Conservation (phyloP, 1,284 basidiomycete genomes). For the Leccinum colubrinum region DNA sequence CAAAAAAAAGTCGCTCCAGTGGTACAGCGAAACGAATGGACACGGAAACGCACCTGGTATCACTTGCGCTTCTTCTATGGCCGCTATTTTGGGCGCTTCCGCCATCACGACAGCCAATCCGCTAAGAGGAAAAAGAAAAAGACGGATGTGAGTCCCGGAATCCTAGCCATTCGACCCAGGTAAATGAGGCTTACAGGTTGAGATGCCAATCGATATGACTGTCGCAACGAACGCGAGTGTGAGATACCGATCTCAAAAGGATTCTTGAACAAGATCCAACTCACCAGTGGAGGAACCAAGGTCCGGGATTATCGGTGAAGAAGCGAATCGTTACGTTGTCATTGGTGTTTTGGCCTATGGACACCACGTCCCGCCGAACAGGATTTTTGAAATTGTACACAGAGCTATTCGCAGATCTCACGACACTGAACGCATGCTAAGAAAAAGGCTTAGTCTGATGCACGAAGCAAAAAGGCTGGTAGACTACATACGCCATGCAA, state of each 20-base stretch:
- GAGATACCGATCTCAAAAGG: background rate
- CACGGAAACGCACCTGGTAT: conserved; percentile 19
- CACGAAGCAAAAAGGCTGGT: background rate
- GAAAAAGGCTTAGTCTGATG: background rate
- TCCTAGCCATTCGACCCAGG: background rate
- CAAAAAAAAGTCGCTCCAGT: background rate
- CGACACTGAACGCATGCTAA: conserved; percentile 28
- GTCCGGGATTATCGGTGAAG: conserved; percentile 44
- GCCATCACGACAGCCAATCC: conserved; percentile 37
- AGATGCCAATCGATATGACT: conserved; percentile 44
- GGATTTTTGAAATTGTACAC: conserved; percentile 26
- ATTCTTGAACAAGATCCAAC: conserved; percentile 4
- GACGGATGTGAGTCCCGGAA: conserved; percentile 2
- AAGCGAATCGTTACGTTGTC: conserved; percentile 47
- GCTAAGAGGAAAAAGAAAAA: conserved; percentile 13
- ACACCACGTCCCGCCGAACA: conserved; percentile 29
- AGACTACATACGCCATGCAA: conserved; percentile 32
- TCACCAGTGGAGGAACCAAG: conserved; percentile 49
- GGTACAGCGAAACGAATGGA: background rate
- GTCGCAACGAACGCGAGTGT: background rate
- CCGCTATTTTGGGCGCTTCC: conserved; percentile 19
- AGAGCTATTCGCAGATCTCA: conserved; percentile 21
- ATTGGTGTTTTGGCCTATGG: conserved; percentile 13
- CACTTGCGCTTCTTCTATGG: background rate
- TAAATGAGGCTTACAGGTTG: conserved; percentile 26